Conservation (phyloP, 495 filamentous ascomycete species). For the Aspergillus sparsus region DNA sequence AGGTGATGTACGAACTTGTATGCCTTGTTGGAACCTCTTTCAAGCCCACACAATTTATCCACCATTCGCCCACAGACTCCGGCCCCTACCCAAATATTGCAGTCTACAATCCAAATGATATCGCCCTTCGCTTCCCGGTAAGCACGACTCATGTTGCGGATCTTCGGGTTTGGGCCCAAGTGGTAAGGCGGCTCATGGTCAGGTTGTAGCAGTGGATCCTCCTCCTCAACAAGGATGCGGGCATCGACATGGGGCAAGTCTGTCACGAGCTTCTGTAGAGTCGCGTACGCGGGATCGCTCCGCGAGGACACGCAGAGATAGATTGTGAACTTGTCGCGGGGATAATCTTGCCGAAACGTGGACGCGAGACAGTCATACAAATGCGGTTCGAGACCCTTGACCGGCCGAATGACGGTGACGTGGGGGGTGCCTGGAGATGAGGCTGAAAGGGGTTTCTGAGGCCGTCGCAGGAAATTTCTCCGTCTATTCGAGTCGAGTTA, state of each 20-base stretch:
- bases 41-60: conserved; percentile 74
- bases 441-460: conserved; percentile 35
- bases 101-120: conserved; percentile 93
- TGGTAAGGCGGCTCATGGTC: conserved; percentile 48
- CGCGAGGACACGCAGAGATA: conserved; percentile 78
- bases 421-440: conserved; percentile 58
- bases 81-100: conserved; percentile 89
- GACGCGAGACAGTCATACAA: conserved; percentile 94
- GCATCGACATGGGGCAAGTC: conserved; percentile 77
- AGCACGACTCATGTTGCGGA: conserved; percentile 91
- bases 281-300: conserved; percentile 76
- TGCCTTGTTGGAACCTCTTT: conserved; percentile 48
- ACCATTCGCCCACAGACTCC: conserved; percentile 84
- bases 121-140: conserved; percentile 94
- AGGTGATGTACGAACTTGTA: conserved; percentile 97
- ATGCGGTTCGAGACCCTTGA: conserved; percentile 87
- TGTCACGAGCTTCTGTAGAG: conserved; percentile 66
- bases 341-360: conserved; percentile 83
- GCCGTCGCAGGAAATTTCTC: conserved; percentile 44
- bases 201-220: conserved; percentile 73
- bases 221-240: conserved; percentile 77
- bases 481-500: conserved; percentile 40
- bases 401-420: conserved; percentile 87
- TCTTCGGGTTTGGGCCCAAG: conserved; percentile 96
- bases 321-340: conserved; percentile 72